Base-by-base conservation (phyloP, 1,284 basidiomycete genomes). In the Cryptococcus hybrid region DNA sequence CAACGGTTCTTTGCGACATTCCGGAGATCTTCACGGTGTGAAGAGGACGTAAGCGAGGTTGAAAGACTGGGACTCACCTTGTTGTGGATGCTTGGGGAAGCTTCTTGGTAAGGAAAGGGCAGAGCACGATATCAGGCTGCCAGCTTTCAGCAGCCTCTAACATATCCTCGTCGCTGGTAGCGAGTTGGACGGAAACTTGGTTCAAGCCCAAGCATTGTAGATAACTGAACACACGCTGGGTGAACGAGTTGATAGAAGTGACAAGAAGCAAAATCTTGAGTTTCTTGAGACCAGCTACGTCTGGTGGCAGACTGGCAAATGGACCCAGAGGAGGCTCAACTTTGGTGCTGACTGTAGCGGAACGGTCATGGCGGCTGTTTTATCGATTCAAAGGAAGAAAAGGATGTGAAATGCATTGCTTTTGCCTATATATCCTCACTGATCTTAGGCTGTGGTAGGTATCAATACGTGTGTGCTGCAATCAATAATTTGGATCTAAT, bases 211-310 rank as follows among this genome's bases (percentile, higher is more conserved):
- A 57, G 39, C 72, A 66, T 7, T 67, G 51, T 6, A 81, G 70
- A 48, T 77, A 74, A 1, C 78, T 74, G 7, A 71, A 65, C 4
- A 76, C 59, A 12, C 75, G 68, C 61, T 79, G 78, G 13, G 76
- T 72, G 57, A 79, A 76, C 52, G 78, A 79, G 70, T 81, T 80
- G 70, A 78, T 73, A 24, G 79, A 78, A 6, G 79, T 78, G 46
- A 75, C 74, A 42, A 81, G 69, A 52, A 81, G 75, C 39, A 81
- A 71, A 63, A 81, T 66, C 11, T 66, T 62, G 45, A 51, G 54
- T 35, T 56, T 50, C 54, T 61, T 56, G 55, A 69, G 57, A 59
- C 64, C 56, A 54, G 55, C 49, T 35, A 54, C 11, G 57, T 59
- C 30, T 52, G 57, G 13, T 35, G 65, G 53, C 50, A 68, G 45